Evolutionary conservation across 163 green algal species (phyloP).

Genomic region (Prototheca wickerhamii): DNA sequence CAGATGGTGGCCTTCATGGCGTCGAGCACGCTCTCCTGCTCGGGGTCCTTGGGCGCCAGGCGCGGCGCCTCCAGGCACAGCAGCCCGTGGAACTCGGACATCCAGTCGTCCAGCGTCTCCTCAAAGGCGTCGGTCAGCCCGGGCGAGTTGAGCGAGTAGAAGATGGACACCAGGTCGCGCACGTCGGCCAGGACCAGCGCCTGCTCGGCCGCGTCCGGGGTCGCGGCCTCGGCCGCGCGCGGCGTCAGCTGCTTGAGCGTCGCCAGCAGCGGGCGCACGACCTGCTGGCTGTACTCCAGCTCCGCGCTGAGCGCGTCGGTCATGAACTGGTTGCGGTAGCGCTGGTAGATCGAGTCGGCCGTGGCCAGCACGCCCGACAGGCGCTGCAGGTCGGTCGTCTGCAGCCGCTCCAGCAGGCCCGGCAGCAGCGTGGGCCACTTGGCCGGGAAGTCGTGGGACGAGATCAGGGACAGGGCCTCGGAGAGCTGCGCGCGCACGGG

Average conservation of each 20-base stretch:
- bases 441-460: conserved; percentile 79
- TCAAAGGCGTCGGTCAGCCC: conserved; percentile 91
- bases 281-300: conserved; percentile 53
- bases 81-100: conserved; percentile 78
- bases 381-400: conserved; percentile 12
- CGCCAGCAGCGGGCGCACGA: conserved; percentile 46
- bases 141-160: conserved; percentile 88
- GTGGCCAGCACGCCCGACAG: conserved; percentile 74
- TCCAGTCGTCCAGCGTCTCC: conserved; percentile 83
- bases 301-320: conserved; percentile 40
- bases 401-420: conserved; percentile 73
- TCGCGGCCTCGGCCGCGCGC: conserved; percentile 1
- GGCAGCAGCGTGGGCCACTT: conserved; percentile 82
- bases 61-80: conserved; percentile 44
- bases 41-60: conserved; percentile 37
- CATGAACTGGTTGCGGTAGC: conserved; percentile 59
- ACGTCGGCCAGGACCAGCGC: conserved; percentile 51
- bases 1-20: conserved; percentile 67
- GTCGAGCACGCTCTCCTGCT: conserved; percentile 53
- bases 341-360: conserved; percentile 89
- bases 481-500: conserved; percentile 81
- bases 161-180: conserved; percentile 68
- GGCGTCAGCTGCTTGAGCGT: conserved; percentile 59
- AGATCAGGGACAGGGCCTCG: conserved; percentile 91
- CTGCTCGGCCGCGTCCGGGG: conserved; percentile 31